Conservation (phyloP, 164 flowering plant species). For the Tetracentron sinense region DNA sequence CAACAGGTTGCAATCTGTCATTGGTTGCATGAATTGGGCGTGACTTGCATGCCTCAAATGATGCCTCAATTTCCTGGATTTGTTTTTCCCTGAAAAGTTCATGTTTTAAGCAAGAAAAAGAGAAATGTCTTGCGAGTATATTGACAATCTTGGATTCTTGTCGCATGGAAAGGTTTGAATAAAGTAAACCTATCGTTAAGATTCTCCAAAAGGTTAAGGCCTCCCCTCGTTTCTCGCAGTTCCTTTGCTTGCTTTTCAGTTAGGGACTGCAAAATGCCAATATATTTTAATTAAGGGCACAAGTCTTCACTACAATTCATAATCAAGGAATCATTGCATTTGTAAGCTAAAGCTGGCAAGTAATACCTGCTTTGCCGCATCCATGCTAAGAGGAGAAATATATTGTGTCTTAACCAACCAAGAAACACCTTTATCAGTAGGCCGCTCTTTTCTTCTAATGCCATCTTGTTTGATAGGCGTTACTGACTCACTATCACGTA, state of each 20-base stretch:
- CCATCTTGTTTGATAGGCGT: slow-evolving; percentile 81
- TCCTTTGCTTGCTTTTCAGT: slow-evolving; percentile 98
- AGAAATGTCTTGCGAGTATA: background rate
- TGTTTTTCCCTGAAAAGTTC: slow-evolving; percentile 64
- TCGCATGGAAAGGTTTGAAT: slow-evolving; percentile 8
- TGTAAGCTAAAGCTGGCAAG: background rate
- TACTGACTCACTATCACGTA: slow-evolving; percentile 65
- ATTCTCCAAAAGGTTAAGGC: slow-evolving; percentile 61
- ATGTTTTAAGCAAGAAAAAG: background rate
- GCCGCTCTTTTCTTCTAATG: slow-evolving; percentile 80
- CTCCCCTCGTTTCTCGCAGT: slow-evolving; percentile 70
- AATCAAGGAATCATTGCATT: background rate
- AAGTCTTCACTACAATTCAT: background rate
- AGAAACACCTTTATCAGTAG: slow-evolving; percentile 93
- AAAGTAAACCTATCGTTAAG: slow-evolving; percentile 55
- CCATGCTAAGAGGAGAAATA: slow-evolving; percentile 86
- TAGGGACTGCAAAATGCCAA: slow-evolving; percentile 55
- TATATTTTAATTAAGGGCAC: background rate
- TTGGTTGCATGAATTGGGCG: slow-evolving; percentile 82
- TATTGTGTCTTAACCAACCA: slow-evolving; percentile 98
- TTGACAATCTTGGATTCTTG: background rate
- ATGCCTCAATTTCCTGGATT: slow-evolving; percentile 77
- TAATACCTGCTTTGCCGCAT: slow-evolving; percentile 86
- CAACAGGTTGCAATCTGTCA: slow-evolving; percentile 57
- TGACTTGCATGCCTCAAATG: slow-evolving; percentile 81